Evolutionary conservation across 2,329 filamentous ascomycete genomes (phyloP), one percentile per base, ranked within the genome.

Genomic region (Colletotrichum truncatum): DNA sequence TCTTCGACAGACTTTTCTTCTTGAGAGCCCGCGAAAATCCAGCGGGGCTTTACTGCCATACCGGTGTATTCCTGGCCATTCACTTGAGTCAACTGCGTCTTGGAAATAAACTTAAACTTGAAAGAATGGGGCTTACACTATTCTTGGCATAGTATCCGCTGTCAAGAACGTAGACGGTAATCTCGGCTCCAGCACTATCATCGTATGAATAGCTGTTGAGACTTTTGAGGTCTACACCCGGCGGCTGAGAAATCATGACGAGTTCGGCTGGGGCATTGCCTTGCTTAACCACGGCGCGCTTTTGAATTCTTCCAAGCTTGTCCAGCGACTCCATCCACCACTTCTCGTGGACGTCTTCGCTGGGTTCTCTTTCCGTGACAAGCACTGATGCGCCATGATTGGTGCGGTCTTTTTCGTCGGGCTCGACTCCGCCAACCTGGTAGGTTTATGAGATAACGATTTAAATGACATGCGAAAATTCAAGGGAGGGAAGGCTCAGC

Each of bases 291-390:
- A 55, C 38, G 16, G 52, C 38, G 3, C 52, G 52, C 52, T 55
- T 55, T 21, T 16, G 25, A 21, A 55, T 34, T 5, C 7, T 43
- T 0, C 26, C 11, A 2, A 45, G 52, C 36, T 32, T 43, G n/a
- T 55, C 38, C 6, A 45, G 52, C 5, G 52, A 55, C 8, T 55
- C 38, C 26, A 5, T 43, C 52, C 52, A 55, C 52, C 52, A 55
- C 23, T 55, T 45, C 36, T 55, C 38, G 26, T 43, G 23, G 38
- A 43, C 7, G 6, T 55, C 52, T 9, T 9, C 25, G 4, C 0
- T 26, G 23, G 25, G 25, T 21, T 48, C 45, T 48, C 45, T 26
- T n/a, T 48, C 45, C 1, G 12, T 18, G 25, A 48, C 28, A 12
- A 48, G 25, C 23, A 48, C 45, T 18, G 45, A 48, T 48, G 45